Percentiles rank a stretch among this genome's conserved stretches.
These are phyloP conservation scores for Medicago arabica DNA, from an alignment of 306 rosid species.

Conservation along the genomic window DNA sequence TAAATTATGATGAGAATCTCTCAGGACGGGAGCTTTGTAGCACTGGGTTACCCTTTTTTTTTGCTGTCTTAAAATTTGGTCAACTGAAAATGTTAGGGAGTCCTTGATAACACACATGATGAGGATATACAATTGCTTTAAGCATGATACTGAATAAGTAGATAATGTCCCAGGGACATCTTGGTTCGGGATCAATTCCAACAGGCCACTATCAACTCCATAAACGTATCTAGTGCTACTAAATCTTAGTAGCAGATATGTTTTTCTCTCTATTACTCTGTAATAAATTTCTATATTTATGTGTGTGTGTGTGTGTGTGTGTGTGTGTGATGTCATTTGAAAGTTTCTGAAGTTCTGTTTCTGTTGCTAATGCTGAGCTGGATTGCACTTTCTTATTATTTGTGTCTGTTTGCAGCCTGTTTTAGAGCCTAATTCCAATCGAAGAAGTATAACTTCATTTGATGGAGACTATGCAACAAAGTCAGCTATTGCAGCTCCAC, in stretches of 20 bases:
- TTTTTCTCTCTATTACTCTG: no score
- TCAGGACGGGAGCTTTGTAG: not conserved
- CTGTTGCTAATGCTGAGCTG: slow-evolving; percentile 22
- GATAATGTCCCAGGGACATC: slow-evolving; percentile 5
- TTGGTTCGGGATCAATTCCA: slow-evolving; percentile 15
- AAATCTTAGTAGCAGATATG: no score
- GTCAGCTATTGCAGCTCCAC: slow-evolving; percentile 48
- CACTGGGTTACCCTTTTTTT: not conserved
- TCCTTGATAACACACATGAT: not conserved
- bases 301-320: not conserved
- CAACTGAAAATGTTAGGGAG: slow-evolving; percentile 22
- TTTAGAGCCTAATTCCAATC: slow-evolving; percentile 47
- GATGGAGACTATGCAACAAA: slow-evolving; percentile 52
- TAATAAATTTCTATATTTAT: no score
- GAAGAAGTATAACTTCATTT: slow-evolving; percentile 47
- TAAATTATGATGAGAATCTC: not conserved
- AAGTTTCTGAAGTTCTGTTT: slow-evolving; percentile 24
- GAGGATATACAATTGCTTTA: slow-evolving; percentile 16
- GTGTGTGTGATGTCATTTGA: slow-evolving; percentile 10
- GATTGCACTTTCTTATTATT: slow-evolving; percentile 37
- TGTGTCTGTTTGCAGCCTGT: slow-evolving; percentile 47
- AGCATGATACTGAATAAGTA: slow-evolving; percentile 13
- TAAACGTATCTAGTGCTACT: not conserved
- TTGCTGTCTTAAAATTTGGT: slow-evolving; percentile 24
- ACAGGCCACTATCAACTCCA: not conserved